Conservation (phyloP, 176 grass and related monocot species). For the Carex kokanica region DNA sequence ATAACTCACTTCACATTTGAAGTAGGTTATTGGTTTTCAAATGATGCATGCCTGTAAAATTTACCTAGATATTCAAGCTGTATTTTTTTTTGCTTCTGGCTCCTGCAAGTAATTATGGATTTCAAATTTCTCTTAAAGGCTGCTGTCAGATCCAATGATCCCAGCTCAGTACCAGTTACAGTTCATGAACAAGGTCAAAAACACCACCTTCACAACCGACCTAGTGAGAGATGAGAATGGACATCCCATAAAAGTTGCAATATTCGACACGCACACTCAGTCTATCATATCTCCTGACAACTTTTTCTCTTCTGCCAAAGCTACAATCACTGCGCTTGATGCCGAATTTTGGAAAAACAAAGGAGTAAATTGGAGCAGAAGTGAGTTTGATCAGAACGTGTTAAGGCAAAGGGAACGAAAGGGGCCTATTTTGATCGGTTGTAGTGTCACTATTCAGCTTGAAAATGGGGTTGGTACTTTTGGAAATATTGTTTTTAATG, state of each 20-base stretch:
- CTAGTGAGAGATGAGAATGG: background rate
- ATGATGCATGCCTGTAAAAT: background rate
- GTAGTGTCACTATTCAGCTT: background rate
- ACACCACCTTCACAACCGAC: background rate
- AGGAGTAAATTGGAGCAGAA: background rate
- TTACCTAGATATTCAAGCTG: too few species aligned
- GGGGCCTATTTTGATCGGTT: background rate
- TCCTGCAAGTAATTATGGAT: background rate
- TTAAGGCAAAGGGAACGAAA: background rate
- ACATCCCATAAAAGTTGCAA: background rate
- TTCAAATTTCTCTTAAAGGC: background rate
- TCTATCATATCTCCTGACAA: background rate
- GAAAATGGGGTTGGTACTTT: background rate
- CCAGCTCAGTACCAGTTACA: background rate
- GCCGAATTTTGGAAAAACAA: conserved; percentile 11
- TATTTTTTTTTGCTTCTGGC: too few species aligned
- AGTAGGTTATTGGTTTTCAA: background rate
- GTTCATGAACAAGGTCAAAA: background rate
- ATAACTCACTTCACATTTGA: too few species aligned
- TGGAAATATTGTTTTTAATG: background rate
- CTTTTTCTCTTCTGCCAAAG: conserved; percentile 12
- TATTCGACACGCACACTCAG: background rate
- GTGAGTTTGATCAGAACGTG: background rate
- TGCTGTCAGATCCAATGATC: background rate
- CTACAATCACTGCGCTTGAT: background rate